These are phyloP conservation scores for Calvatia gigantea DNA, from an alignment of 768 basidiomycete genomes.

Conservation along the genomic window DNA sequence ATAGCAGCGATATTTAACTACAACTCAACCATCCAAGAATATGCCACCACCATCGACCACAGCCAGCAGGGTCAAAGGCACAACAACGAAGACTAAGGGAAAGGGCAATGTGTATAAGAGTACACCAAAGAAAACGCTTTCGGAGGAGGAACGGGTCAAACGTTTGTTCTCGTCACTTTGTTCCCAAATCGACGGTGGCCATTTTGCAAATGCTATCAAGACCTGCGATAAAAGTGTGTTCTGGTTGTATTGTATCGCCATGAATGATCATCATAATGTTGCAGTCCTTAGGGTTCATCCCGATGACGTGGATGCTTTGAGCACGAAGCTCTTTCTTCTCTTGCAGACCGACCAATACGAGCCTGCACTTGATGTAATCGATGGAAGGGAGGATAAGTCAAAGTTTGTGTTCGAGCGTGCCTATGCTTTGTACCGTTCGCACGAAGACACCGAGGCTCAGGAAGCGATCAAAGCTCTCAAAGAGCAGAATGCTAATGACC, in stretches of 20 bases:
- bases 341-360: constrained; percentile 84
- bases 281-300: constrained; percentile 72
- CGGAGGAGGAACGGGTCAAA: constrained; percentile 38
- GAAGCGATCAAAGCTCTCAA: constrained; percentile 49
- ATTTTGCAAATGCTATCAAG: constrained; percentile 82
- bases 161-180: constrained; percentile 75
- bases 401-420: constrained; percentile 62
- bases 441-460: constrained; percentile 66
- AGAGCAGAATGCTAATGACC: constrained; percentile 39
- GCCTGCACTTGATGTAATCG: constrained; percentile 61
- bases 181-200: constrained; percentile 88
- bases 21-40: constrained; percentile 14
- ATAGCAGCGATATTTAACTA: background rate
- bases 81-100: constrained; percentile 13
- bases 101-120: constrained; percentile 20
- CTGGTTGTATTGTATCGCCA: background rate
- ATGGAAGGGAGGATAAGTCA: constrained; percentile 23
- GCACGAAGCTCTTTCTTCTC: constrained; percentile 84
- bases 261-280: constrained; percentile 2
- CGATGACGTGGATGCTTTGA: constrained; percentile 64
- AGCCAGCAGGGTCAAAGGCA: constrained; percentile 12
- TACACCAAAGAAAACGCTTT: constrained; percentile 28
- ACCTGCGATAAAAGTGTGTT: constrained; percentile 87
- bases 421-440: constrained; percentile 84
- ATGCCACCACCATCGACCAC: constrained; percentile 17